Conservation (phyloP, 2,329 filamentous ascomycete species). For the Leptoxyphium fumago region DNA sequence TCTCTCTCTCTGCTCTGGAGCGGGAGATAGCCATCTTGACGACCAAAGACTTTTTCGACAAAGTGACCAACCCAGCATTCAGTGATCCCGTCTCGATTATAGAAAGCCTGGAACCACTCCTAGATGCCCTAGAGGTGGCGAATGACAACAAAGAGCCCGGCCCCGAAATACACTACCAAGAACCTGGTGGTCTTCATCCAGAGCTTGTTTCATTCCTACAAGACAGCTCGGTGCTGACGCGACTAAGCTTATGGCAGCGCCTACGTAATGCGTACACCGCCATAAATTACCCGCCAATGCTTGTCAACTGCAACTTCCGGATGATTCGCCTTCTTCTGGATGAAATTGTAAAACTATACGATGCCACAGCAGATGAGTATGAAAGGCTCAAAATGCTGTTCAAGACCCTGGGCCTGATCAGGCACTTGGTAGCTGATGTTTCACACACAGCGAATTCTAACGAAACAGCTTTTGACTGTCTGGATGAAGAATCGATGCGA, state of each 20-base stretch:
- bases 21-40: conserved; percentile 83
- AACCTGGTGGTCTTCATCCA: conserved; percentile 27
- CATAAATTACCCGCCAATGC: conserved; percentile 75
- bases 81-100: conserved; percentile 74
- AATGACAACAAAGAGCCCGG: background rate
- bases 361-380: conserved; percentile 40
- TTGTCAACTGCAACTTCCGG: conserved; percentile 72
- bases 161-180: background rate
- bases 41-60: conserved; percentile 91
- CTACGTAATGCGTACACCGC: conserved; percentile 77
- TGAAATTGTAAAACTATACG: conserved; percentile 49
- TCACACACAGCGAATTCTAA: conserved; percentile 54
- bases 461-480: conserved; percentile 59
- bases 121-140: conserved; percentile 43
- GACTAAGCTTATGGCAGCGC: conserved; percentile 77
- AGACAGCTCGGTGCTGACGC: conserved; percentile 65
- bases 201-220: conserved; percentile 79
- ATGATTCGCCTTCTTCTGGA: conserved; percentile 70
- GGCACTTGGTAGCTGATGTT: conserved; percentile 58
- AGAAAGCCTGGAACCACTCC: conserved; percentile 78
- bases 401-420: conserved; percentile 62
- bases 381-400: conserved; percentile 58
- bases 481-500: conserved; percentile 65
- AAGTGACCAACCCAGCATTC: conserved; percentile 70
- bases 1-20: conserved; percentile 71